Conservation (phyloP, 352 stramenopile species). For the Elongisporangium anandrum region DNA sequence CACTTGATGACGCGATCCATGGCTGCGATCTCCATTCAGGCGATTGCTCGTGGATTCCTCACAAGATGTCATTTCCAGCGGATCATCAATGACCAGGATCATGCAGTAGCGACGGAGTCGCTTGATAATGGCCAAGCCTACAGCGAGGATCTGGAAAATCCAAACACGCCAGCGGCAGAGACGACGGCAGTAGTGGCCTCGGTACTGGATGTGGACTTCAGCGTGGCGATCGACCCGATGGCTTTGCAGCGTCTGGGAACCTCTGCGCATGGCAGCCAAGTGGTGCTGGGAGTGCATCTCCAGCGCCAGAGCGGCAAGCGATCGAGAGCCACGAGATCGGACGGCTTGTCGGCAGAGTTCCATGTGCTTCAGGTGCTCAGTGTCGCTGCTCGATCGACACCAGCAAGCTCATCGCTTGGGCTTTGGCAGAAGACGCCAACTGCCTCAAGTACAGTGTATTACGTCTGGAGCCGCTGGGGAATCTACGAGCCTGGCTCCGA, state of each 20-base stretch:
- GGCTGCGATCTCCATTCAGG: constrained; percentile 32
- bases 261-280: not conserved
- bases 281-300: not conserved
- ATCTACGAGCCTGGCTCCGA: not conserved
- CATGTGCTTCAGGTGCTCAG: constrained; percentile 16
- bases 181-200: not conserved
- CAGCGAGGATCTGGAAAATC: constrained; percentile 2
- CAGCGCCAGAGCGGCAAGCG: not conserved
- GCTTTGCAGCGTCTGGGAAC: not conserved
- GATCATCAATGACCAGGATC: not conserved
- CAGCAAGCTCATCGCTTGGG: not conserved
- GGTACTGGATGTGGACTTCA: constrained; percentile 1
- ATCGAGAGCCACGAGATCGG: not conserved
- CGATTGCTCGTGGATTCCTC: constrained; percentile 6
- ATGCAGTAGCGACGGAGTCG: not conserved
- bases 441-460: constrained; percentile 14
- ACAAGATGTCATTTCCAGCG: not conserved
- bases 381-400: not conserved
- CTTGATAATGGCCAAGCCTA: not conserved
- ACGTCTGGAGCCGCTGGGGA: constrained; percentile 45
- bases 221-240: not conserved
- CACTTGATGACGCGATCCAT: constrained; percentile 21
- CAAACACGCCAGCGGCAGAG: constrained; percentile 2
- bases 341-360: not conserved
- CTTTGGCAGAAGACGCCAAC: not conserved